A percentile compares a stretch with the other conserved stretches of the same genome.
Evolutionary conservation across 2,329 filamentous ascomycete genomes (phyloP).

Genomic region (Plectosphaerella plurivora): DNA sequence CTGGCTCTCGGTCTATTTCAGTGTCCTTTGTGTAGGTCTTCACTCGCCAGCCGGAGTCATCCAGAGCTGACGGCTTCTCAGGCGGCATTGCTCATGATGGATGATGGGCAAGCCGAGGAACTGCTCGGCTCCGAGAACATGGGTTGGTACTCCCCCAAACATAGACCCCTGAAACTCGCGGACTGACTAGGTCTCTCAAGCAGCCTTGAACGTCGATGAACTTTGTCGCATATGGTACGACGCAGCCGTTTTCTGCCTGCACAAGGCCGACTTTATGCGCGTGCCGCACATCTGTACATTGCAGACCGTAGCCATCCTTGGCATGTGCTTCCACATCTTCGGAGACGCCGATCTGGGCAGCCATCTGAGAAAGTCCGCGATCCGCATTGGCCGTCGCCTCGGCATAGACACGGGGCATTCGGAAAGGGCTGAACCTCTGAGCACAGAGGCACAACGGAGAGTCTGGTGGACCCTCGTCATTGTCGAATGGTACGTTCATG

Average conservation of each 20-base stretch:
- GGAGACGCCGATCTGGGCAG: slow-evolving; percentile 8
- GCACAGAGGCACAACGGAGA: slow-evolving; percentile 3
- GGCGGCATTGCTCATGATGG: slow-evolving; percentile 7
- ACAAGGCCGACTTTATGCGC: slow-evolving; percentile 11
- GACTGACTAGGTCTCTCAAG: too few species aligned
- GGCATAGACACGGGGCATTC: slow-evolving; percentile 4
- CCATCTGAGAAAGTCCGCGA: slow-evolving; percentile 11
- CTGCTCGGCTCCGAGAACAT: neutral
- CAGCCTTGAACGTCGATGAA: neutral
- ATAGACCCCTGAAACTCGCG: neutral
- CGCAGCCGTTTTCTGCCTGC: slow-evolving; percentile 11
- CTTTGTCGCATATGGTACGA: slow-evolving; percentile 10
- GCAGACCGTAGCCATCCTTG: slow-evolving; percentile 13
- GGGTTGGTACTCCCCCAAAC: too few species aligned
- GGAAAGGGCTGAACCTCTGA: neutral
- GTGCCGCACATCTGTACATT: slow-evolving; percentile 5
- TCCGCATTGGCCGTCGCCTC: slow-evolving; percentile 10
- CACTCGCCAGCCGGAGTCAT: too few species aligned
- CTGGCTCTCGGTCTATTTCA: slow-evolving; percentile 15
- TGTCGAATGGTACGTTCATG: slow-evolving; percentile 6
- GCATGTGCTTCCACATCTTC: slow-evolving; percentile 12
- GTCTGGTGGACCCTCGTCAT: slow-evolving; percentile 10
- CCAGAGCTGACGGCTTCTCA: neutral
- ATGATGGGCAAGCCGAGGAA: neutral
- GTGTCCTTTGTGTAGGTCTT: slow-evolving; percentile 8